phyloP scores from a whole-genome alignment of 176 grass and related monocot species.

The Eleusine coracana region DNA sequence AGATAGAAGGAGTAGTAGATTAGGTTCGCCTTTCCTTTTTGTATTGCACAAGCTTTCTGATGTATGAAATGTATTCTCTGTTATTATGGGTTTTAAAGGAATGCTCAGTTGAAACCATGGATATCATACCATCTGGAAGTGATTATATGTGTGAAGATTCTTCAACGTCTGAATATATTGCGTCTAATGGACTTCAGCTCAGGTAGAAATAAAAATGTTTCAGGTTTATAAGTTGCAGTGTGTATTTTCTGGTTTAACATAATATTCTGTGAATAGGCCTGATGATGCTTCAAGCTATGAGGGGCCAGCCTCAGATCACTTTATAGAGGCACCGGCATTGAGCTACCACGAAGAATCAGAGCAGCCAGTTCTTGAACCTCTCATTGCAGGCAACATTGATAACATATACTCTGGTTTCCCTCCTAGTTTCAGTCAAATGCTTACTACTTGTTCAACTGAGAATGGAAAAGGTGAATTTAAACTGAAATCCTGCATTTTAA shows the following conservation, averaged over 20 bases:
- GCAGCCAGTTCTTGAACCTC: slow-evolving; percentile 35
- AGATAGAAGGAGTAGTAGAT: neutral
- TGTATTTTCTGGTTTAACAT: slow-evolving; percentile 16
- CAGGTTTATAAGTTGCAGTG: slow-evolving; percentile 9
- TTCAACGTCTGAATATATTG: slow-evolving; percentile 55
- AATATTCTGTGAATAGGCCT: slow-evolving; percentile 30
- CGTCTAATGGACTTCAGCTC: slow-evolving; percentile 52
- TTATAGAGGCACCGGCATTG: slow-evolving; percentile 37
- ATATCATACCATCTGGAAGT: slow-evolving; percentile 51
- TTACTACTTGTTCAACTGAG: slow-evolving; percentile 53
- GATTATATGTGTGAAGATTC: slow-evolving; percentile 56
- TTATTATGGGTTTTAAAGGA: slow-evolving; percentile 36
- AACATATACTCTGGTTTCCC: slow-evolving; percentile 50
- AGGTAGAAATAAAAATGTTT: slow-evolving; percentile 45
- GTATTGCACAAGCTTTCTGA: neutral
- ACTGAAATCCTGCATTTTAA: neutral
- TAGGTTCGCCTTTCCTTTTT: slow-evolving; percentile 11
- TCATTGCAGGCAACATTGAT: slow-evolving; percentile 33
- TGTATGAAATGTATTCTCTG: slow-evolving; percentile 26
- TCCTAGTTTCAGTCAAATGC: slow-evolving; percentile 58
- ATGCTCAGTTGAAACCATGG: slow-evolving; percentile 45
- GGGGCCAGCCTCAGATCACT: slow-evolving; percentile 36
- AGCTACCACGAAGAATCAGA: slow-evolving; percentile 40
- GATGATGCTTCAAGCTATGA: slow-evolving; percentile 48
- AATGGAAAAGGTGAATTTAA: slow-evolving; percentile 41